A percentile compares a stretch with the other conserved stretches of the same genome.
These are phyloP conservation scores for Fusarium duplospermum DNA, from an alignment of 2,329 filamentous ascomycete species.

Conservation along the genomic window DNA sequence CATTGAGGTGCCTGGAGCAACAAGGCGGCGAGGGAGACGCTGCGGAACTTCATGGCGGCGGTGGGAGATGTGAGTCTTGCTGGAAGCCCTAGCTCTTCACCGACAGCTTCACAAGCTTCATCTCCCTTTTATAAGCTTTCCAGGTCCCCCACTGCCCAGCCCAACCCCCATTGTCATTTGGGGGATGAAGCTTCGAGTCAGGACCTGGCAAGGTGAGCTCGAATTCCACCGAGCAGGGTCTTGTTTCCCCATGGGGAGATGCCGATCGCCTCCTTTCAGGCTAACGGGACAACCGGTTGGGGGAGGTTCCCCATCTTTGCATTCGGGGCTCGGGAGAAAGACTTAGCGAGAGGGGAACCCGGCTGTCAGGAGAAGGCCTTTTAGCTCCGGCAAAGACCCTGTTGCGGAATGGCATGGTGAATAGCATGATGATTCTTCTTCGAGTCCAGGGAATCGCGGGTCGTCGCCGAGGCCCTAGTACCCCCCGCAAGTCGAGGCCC, in stretches of 20 bases:
- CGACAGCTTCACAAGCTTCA: slow-evolving; percentile 8
- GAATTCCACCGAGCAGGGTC: slow-evolving; percentile 19
- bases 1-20: slow-evolving; percentile 39
- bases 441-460: neutral
- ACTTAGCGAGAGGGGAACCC: slow-evolving; percentile 21
- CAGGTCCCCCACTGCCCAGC: slow-evolving; percentile 28
- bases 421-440: slow-evolving; percentile 7
- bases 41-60: slow-evolving; percentile 39
- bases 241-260: slow-evolving; percentile 41
- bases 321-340: slow-evolving; percentile 38
- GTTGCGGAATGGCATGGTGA: slow-evolving; percentile 16
- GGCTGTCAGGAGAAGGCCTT: slow-evolving; percentile 13
- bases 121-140: slow-evolving; percentile 27
- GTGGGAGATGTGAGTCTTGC: neutral
- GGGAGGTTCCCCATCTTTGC: neutral
- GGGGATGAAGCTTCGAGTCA: slow-evolving; percentile 33
- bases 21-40: slow-evolving; percentile 27
- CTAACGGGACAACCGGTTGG: slow-evolving; percentile 24
- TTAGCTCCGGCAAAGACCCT: neutral
- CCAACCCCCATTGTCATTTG: slow-evolving; percentile 37
- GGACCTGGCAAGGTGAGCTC: slow-evolving; percentile 19
- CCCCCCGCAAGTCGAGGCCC: slow-evolving; percentile 25
- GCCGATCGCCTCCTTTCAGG: slow-evolving; percentile 36
- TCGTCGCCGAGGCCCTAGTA: slow-evolving; percentile 4
- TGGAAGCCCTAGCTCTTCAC: slow-evolving; percentile 5